Evolutionary conservation across 2,329 filamentous ascomycete species (phyloP).

Genomic region (Westerdykella sp.): DNA sequence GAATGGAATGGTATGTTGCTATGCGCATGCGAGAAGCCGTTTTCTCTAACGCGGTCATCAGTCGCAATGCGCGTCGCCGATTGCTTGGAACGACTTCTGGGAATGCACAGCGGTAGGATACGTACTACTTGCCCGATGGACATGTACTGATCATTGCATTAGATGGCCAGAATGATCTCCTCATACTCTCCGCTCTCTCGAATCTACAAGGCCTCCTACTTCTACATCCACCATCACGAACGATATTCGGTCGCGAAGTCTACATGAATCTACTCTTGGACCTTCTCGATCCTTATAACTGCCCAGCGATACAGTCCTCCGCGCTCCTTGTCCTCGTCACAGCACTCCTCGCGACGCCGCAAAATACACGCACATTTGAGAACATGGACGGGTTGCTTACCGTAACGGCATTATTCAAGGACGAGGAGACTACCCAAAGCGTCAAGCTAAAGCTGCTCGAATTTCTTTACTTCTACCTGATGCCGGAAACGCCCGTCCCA

Average conservation of each 20-base stretch:
- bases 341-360: slow-evolving; percentile 76
- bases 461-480: slow-evolving; percentile 97
- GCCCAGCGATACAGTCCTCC: slow-evolving; percentile 82
- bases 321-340: slow-evolving; percentile 87
- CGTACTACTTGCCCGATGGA: neutral
- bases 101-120: slow-evolving; percentile 57
- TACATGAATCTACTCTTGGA: slow-evolving; percentile 97
- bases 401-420: slow-evolving; percentile 88
- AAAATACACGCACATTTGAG: slow-evolving; percentile 89
- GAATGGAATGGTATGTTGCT: slow-evolving; percentile 73
- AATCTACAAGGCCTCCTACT: slow-evolving; percentile 82
- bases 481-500: slow-evolving; percentile 66
- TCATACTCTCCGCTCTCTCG: slow-evolving; percentile 83
- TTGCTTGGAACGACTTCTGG: slow-evolving; percentile 79
- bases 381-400: slow-evolving; percentile 84
- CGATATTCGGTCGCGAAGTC: slow-evolving; percentile 78
- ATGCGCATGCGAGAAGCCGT: neutral
- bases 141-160: neutral
- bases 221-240: slow-evolving; percentile 82
- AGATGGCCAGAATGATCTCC: slow-evolving; percentile 76
- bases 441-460: slow-evolving; percentile 96
- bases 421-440: slow-evolving; percentile 72
- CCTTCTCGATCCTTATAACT: slow-evolving; percentile 84
- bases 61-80: slow-evolving; percentile 79
- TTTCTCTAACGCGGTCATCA: slow-evolving; percentile 21